These are phyloP conservation scores for Colletotrichum destructivum DNA, from an alignment of 2,329 filamentous ascomycete species.

Conservation along the genomic window DNA sequence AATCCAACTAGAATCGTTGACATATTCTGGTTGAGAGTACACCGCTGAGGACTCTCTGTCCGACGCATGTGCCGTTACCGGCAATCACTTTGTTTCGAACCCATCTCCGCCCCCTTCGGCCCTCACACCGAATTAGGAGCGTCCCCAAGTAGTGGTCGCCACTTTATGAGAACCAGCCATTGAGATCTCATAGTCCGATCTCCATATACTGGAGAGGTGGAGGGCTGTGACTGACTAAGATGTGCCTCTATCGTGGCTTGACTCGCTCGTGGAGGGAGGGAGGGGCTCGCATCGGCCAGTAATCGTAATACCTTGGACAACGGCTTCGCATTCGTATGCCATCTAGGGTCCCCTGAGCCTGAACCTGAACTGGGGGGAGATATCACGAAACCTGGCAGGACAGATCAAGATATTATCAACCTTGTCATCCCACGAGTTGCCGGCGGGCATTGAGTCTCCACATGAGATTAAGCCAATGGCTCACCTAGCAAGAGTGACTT, in stretches of 20 bases:
- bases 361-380: not conserved
- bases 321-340: not conserved
- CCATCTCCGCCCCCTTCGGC: not conserved
- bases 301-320: not conserved
- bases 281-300: not conserved
- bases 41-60: not conserved
- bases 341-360: conserved; percentile 4
- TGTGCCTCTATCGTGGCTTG: not conserved
- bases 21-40: not conserved
- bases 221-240: not conserved
- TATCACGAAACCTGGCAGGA: conserved; percentile 12
- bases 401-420: not conserved
- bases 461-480: conserved; percentile 22
- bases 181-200: not conserved
- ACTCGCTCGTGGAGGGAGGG: not conserved
- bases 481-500: not conserved
- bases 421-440: conserved; percentile 8
- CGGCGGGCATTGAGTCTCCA: not conserved
- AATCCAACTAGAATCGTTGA: no score
- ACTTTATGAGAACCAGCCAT: not conserved
- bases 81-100: not conserved
- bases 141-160: not conserved
- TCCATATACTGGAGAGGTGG: not conserved
- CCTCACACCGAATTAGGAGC: not conserved
- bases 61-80: not conserved